Percentiles rank a stretch among this genome's conserved stretches.
These are phyloP conservation scores for Blastobotrys robertii DNA, from an alignment of 805 yeast species.

Conservation along the genomic window DNA sequence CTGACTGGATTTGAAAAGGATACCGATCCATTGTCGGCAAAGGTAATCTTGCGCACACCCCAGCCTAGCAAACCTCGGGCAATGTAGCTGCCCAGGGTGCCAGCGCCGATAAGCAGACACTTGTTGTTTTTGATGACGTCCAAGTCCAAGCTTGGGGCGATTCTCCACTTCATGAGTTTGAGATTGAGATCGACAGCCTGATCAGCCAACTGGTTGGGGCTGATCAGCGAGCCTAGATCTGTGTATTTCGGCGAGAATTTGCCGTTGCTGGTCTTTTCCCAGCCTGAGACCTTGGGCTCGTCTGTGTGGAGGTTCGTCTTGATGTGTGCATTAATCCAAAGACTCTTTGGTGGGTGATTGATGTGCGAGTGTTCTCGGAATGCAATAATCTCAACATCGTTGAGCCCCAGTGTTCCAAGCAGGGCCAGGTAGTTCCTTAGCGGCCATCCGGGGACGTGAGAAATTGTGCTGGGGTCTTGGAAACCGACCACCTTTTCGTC, in stretches of 20 bases:
- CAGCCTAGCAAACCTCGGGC: slow-evolving; percentile 81
- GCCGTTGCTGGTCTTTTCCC: slow-evolving; percentile 74
- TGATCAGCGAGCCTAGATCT: slow-evolving; percentile 68
- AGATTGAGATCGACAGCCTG: slow-evolving; percentile 90
- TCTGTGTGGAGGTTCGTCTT: slow-evolving; percentile 10
- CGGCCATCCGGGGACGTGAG: slow-evolving; percentile 39
- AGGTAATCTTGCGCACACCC: slow-evolving; percentile 82
- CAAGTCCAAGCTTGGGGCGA: slow-evolving; percentile 72
- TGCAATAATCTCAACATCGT: slow-evolving; percentile 31
- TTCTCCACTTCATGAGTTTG: slow-evolving; percentile 93
- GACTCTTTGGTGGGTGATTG: slow-evolving; percentile 13
- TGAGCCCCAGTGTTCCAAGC: slow-evolving; percentile 30
- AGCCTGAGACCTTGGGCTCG: slow-evolving; percentile 52
- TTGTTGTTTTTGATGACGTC: slow-evolving; percentile 50
- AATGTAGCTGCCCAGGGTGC: slow-evolving; percentile 91
- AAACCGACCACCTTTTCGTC: slow-evolving; percentile 26
- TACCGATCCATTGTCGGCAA: slow-evolving; percentile 83
- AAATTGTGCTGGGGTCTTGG: slow-evolving; percentile 31
- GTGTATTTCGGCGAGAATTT: slow-evolving; percentile 75
- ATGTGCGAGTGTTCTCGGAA: slow-evolving; percentile 25
- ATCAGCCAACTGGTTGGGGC: slow-evolving; percentile 73
- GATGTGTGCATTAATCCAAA: slow-evolving; percentile 21
- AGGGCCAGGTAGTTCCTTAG: slow-evolving; percentile 49
- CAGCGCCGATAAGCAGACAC: slow-evolving; percentile 84
- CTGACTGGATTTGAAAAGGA: slow-evolving; percentile 94